Conservation (phyloP, 140 eudicot genomes). For the Bidens hawaiensis region DNA sequence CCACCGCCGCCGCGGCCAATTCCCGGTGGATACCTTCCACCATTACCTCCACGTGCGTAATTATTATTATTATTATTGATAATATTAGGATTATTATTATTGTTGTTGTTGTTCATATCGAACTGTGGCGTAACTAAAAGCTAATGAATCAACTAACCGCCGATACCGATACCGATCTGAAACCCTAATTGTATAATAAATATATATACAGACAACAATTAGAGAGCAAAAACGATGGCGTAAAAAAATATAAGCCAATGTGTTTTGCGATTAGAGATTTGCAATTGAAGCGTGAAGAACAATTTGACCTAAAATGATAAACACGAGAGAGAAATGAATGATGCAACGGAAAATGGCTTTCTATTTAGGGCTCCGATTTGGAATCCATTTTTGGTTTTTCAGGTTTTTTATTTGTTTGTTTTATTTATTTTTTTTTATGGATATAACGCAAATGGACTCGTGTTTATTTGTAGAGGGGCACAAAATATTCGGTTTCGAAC, state of each 20-base stretch:
- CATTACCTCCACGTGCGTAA: conserved; percentile 35
- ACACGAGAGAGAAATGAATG: background rate
- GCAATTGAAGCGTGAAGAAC: conserved; percentile 4
- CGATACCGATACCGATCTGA: too few relatives aligned
- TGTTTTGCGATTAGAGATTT: conserved; percentile 23
- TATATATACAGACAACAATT: conserved; percentile 18
- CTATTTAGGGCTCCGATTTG: background rate
- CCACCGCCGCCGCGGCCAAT: conserved; percentile 52
- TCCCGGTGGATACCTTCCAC: conserved; percentile 70
- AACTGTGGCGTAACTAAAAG: conserved; percentile 20
- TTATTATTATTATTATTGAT: conserved; percentile 41
- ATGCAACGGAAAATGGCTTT: background rate
- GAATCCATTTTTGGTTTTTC: background rate
- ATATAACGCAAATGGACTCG: too few relatives aligned
- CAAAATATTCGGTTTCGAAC: too few relatives aligned
- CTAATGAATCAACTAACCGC: conserved; percentile 22
- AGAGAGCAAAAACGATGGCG: conserved; percentile 31
- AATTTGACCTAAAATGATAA: background rate
- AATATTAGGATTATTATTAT: conserved; percentile 39
- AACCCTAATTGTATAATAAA: conserved; percentile 8
- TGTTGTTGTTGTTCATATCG: conserved; percentile 35
- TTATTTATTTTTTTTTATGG: background rate
- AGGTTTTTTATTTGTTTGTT: too few relatives aligned
- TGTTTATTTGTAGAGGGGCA: too few relatives aligned
- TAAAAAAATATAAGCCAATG: conserved; percentile 36